Conservation (phyloP, 208 protist species). For the Balamuthia mandrillaris region DNA sequence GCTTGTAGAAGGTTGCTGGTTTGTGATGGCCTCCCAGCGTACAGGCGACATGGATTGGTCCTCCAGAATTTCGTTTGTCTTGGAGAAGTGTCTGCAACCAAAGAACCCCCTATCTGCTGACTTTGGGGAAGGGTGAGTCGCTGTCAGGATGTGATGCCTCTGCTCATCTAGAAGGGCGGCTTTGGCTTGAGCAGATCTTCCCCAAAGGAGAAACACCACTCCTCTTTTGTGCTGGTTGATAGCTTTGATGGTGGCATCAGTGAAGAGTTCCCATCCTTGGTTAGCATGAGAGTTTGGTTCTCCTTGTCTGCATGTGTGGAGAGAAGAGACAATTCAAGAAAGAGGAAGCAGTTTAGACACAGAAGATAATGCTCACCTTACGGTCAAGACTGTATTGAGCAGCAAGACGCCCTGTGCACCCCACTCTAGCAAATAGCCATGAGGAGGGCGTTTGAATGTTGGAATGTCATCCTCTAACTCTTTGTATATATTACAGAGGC, state of each 20-base stretch:
- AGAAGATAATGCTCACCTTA: background rate
- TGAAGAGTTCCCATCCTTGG: conserved; percentile 21
- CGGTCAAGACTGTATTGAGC: conserved; percentile 33
- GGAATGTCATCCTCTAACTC: background rate
- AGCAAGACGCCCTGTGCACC: conserved; percentile 16
- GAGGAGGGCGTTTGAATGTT: background rate
- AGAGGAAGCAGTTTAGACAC: background rate
- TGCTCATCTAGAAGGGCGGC: too few species aligned
- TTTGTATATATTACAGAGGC: conserved; percentile 4
- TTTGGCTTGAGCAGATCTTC: background rate
- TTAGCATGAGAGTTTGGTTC: background rate
- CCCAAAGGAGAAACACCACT: conserved; percentile 37
- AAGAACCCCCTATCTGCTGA: too few species aligned
- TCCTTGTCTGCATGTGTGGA: background rate
- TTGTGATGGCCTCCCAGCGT: too few species aligned
- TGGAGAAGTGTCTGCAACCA: too few species aligned
- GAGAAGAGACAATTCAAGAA: background rate
- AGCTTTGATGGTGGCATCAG: conserved; percentile 5
- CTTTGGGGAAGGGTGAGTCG: background rate
- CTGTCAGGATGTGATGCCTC: background rate
- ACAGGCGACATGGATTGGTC: too few species aligned
- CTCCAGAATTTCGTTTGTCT: too few species aligned
- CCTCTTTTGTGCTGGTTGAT: background rate
- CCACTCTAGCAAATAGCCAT: conserved; percentile 17
- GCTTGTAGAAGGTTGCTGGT: too few species aligned